A percentile compares a stretch with the other conserved stretches of the same genome.
Evolutionary conservation across 1,284 basidiomycete genomes (phyloP).

Genomic region (Singerocomus inundabilis): DNA sequence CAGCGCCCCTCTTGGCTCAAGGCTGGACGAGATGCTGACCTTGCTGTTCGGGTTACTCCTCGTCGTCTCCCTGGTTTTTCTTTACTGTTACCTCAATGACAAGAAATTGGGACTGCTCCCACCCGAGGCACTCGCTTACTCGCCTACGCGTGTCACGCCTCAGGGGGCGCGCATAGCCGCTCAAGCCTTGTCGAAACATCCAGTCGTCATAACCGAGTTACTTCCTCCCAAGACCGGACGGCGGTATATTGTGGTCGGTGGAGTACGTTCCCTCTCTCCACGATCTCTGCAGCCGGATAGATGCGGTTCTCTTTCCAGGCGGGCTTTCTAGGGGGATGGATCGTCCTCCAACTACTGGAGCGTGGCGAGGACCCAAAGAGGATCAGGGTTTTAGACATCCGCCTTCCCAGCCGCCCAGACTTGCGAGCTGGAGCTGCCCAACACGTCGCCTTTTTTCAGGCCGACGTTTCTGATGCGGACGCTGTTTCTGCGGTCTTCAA

Average conservation of each 20-base stretch:
- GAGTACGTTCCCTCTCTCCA: constrained; percentile 38
- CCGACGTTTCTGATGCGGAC: constrained; percentile 53
- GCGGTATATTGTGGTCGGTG: constrained; percentile 55
- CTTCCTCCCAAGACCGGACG: constrained; percentile 54
- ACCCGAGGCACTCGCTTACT: constrained; percentile 37
- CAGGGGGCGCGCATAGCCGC: constrained; percentile 40
- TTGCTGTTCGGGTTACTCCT: constrained; percentile 8
- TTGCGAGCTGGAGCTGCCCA: constrained; percentile 46
- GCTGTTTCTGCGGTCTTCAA: constrained; percentile 59
- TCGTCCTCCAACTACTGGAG: constrained; percentile 60
- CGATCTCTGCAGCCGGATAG: neutral
- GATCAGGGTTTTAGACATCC: constrained; percentile 69
- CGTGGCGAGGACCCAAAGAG: constrained; percentile 65
- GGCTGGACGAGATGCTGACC: constrained; percentile 16
- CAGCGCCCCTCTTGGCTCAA: neutral
- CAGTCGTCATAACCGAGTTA: constrained; percentile 29
- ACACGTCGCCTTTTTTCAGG: constrained; percentile 54
- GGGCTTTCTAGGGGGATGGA: constrained; percentile 75
- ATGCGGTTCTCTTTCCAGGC: constrained; percentile 40
- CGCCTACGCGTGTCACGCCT: constrained; percentile 46
- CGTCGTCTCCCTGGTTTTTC: constrained; percentile 12
- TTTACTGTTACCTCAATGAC: constrained; percentile 57
- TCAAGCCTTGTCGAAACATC: constrained; percentile 34
- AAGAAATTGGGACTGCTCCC: constrained; percentile 46
- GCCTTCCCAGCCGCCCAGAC: constrained; percentile 52